Conservation (phyloP, 768 basidiomycete species). For the Tylopilus sp. region DNA sequence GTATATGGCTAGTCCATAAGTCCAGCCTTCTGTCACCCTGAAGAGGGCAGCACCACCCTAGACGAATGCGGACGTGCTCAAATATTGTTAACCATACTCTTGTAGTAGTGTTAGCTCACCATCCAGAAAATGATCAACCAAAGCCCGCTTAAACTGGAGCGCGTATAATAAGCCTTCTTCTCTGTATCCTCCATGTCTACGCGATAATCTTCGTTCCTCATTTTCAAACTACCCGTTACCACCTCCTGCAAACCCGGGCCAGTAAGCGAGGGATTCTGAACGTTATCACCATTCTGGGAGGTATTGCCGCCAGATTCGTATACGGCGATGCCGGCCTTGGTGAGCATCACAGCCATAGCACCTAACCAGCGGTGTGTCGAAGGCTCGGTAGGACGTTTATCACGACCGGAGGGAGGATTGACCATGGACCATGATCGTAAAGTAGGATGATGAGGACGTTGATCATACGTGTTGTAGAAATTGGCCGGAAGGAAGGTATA, state of each 20-base stretch:
- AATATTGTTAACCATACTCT: neutral
- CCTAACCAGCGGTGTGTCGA: constrained; percentile 58
- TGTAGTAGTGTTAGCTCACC: constrained; percentile 34
- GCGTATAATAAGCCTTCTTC: constrained; percentile 51
- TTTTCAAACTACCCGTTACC: constrained; percentile 10
- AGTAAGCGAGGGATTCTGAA: neutral
- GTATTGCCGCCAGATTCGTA: constrained; percentile 22
- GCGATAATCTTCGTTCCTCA: constrained; percentile 17
- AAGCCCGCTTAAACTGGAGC: constrained; percentile 53
- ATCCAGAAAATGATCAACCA: constrained; percentile 80
- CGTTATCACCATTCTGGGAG: neutral
- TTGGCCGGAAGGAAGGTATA: constrained; percentile 45
- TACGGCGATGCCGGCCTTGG: constrained; percentile 47
- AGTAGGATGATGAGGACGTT: neutral
- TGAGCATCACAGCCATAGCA: constrained; percentile 53
- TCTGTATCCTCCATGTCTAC: constrained; percentile 37
- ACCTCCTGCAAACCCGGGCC: neutral
- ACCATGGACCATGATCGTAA: constrained; percentile 17
- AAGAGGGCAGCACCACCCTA: constrained; percentile 72
- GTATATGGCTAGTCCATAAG: constrained; percentile 60
- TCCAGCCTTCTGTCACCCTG: constrained; percentile 64
- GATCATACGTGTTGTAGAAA: constrained; percentile 24
- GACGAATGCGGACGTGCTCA: no score
- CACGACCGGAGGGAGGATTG: constrained; percentile 20
- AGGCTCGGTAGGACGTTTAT: constrained; percentile 21